Conservation (phyloP, 371 early-diverging fungal species). For the Lichtheimia hyalospora region DNA sequence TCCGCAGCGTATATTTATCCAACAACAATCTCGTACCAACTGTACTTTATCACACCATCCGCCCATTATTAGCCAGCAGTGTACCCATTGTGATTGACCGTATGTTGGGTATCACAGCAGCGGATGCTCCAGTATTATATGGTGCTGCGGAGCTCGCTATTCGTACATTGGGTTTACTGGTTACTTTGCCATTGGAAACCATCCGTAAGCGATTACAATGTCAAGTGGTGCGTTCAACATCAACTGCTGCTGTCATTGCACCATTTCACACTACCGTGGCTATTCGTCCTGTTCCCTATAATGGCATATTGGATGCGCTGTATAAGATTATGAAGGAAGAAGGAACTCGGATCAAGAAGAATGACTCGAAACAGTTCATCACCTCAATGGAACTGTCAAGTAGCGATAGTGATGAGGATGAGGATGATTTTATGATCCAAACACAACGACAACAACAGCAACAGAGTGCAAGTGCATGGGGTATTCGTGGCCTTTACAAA, state of each 20-base stretch:
- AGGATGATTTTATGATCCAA: conserved; percentile 14
- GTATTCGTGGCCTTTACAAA: conserved; percentile 73
- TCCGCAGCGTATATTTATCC: conserved; percentile 66
- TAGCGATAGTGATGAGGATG: conserved; percentile 14
- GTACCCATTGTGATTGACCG: conserved; percentile 73
- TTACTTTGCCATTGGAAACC: conserved; percentile 88
- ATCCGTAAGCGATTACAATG: conserved; percentile 81
- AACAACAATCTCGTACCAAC: conserved; percentile 70
- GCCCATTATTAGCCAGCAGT: conserved; percentile 70
- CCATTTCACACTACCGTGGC: conserved; percentile 76
- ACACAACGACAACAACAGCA: conserved; percentile 5
- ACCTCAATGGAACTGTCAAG: background rate
- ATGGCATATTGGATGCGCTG: conserved; percentile 79
- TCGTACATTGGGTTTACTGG: conserved; percentile 63
- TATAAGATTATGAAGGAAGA: conserved; percentile 86
- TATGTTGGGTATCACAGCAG: conserved; percentile 58
- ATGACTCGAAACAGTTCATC: conserved; percentile 10
- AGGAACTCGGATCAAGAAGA: conserved; percentile 49
- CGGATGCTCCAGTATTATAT: conserved; percentile 66
- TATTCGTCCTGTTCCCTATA: conserved; percentile 78
- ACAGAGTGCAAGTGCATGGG: conserved; percentile 52
- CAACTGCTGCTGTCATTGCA: background rate
- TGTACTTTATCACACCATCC: conserved; percentile 70
- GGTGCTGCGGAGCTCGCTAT: conserved; percentile 65
- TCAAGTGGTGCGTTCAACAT: conserved; percentile 48